phyloP scores from a whole-genome alignment of 805 yeast genomes.

The Candida adriatica region DNA sequence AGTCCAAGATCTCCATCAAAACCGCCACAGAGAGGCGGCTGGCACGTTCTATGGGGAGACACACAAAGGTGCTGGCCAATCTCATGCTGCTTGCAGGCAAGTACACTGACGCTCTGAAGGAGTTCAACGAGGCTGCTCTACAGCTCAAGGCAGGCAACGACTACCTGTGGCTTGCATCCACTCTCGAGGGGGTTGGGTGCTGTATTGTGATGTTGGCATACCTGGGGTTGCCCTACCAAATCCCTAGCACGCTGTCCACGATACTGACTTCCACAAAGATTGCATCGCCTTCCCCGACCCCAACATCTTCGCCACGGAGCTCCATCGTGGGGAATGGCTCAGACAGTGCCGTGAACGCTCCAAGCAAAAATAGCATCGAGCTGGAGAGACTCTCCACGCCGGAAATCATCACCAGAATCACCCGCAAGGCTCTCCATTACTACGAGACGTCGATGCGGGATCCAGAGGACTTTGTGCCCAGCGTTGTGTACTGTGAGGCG shows the following conservation, averaged over 20 bases:
- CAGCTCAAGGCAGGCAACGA: constrained; percentile 60
- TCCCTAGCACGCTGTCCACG: constrained; percentile 26
- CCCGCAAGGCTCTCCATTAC: constrained; percentile 33
- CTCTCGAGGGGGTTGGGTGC: constrained; percentile 76
- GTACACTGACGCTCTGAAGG: constrained; percentile 58
- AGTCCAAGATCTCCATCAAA: constrained; percentile 26
- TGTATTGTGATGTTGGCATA: constrained; percentile 55
- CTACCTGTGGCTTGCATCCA: constrained; percentile 80
- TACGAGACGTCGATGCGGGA: constrained; percentile 48
- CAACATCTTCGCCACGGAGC: constrained; percentile 45
- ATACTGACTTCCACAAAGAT: constrained; percentile 27
- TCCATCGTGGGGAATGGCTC: constrained; percentile 20
- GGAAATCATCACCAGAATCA: constrained; percentile 31
- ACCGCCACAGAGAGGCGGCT: constrained; percentile 29
- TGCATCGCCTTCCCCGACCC: constrained; percentile 20
- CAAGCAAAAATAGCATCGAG: constrained; percentile 9
- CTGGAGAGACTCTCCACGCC: constrained; percentile 23
- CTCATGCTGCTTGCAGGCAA: constrained; percentile 78
- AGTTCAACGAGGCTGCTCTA: constrained; percentile 66
- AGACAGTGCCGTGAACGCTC: neutral
- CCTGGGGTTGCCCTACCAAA: constrained; percentile 44
- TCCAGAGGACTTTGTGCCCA: constrained; percentile 76
- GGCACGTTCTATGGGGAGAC: constrained; percentile 60
- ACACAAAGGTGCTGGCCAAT: constrained; percentile 67
- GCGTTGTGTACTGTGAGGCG: constrained; percentile 67